A percentile compares a stretch with the other conserved stretches of the same genome.
Evolutionary conservation across 116 monocot genomes (phyloP).

Genomic region (Iris pallida): DNA sequence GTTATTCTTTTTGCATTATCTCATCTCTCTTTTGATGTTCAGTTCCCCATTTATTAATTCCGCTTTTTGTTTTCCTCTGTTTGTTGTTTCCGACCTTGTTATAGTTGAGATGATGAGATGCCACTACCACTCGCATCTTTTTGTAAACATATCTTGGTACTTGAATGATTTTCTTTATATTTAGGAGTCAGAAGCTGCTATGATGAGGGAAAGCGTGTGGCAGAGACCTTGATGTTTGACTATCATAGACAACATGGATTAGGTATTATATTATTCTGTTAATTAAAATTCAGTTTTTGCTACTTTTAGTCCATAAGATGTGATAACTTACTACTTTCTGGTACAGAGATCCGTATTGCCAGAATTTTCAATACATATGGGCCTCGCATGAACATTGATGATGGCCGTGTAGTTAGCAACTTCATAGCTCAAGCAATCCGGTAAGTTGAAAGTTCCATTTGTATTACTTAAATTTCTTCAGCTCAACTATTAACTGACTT

Average conservation of each 20-base stretch:
- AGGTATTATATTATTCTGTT: constrained; percentile 19
- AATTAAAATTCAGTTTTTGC: background rate
- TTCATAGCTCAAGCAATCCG: constrained; percentile 84
- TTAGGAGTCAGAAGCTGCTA: constrained; percentile 91
- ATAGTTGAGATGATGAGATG: background rate
- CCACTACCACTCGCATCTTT: background rate
- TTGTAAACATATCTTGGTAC: background rate
- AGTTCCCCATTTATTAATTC: background rate
- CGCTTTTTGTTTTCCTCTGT: background rate
- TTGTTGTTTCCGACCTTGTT: background rate
- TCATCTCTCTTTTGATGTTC: background rate
- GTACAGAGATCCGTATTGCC: constrained; percentile 85
- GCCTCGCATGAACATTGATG: constrained; percentile 94
- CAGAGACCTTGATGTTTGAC: constrained; percentile 90
- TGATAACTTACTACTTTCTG: background rate
- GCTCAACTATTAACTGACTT: background rate
- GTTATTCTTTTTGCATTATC: background rate
- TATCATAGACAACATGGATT: constrained; percentile 94
- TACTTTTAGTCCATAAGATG: background rate
- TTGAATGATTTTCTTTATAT: background rate
- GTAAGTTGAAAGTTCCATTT: background rate
- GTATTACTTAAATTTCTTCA: background rate
- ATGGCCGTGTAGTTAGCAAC: constrained; percentile 93
- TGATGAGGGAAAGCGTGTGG: constrained; percentile 95
- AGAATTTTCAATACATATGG: constrained; percentile 97